These are phyloP conservation scores for Podospora appendiculata DNA, from an alignment of 495 filamentous ascomycete species.

Conservation along the genomic window DNA sequence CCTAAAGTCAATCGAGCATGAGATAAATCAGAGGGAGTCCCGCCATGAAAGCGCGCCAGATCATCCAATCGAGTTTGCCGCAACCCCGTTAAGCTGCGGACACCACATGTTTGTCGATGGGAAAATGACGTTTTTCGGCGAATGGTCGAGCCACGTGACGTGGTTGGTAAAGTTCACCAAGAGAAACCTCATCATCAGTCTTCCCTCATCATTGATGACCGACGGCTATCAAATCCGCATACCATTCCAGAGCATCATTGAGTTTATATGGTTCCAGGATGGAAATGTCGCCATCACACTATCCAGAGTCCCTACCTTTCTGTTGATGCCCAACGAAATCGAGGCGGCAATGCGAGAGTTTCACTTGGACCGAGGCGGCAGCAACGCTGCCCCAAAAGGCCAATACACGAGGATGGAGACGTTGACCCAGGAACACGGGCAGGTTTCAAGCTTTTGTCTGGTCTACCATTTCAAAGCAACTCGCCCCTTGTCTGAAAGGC, in stretches of 20 bases:
- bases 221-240: slow-evolving; percentile 26
- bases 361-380: no score
- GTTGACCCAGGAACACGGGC: slow-evolving; percentile 4
- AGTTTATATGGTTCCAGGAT: slow-evolving; percentile 25
- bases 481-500: background rate
- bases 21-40: slow-evolving; percentile 12
- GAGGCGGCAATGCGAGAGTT: no score
- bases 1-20: slow-evolving; percentile 31
- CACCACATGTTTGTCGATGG: slow-evolving; percentile 34
- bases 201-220: background rate
- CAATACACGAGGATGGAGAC: no score
- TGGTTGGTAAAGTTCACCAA: slow-evolving; percentile 39
- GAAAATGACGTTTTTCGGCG: slow-evolving; percentile 35
- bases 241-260: slow-evolving; percentile 25
- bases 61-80: slow-evolving; percentile 17
- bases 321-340: background rate
- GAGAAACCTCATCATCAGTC: slow-evolving; percentile 27
- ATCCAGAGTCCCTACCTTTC: slow-evolving; percentile 10
- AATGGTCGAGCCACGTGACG: slow-evolving; percentile 27
- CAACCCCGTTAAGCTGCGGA: slow-evolving; percentile 38
- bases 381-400: no score
- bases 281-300: slow-evolving; percentile 26
- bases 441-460: slow-evolving; percentile 6
- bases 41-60: slow-evolving; percentile 3
- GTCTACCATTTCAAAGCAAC: slow-evolving; percentile 13